Conservation (phyloP, 1,284 basidiomycete species). For the Termitomyces sp. region DNA sequence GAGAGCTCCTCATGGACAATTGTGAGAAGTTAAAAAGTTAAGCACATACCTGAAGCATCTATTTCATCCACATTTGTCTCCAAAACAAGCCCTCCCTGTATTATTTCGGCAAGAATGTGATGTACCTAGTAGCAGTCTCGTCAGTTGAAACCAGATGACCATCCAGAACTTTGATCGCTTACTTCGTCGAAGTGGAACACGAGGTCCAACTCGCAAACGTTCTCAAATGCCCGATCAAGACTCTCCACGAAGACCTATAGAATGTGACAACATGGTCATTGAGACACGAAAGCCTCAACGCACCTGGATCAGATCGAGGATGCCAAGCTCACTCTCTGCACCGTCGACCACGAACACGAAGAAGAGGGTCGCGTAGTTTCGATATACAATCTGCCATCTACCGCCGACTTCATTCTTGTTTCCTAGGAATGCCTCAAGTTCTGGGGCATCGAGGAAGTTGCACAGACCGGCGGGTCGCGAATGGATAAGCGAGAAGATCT, state of each 20-base stretch:
- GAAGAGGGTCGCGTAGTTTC: slow-evolving; percentile 92
- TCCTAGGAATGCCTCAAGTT: slow-evolving; percentile 72
- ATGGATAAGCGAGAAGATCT: slow-evolving; percentile 82
- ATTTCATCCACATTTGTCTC: slow-evolving; percentile 97
- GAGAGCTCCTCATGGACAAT: not conserved
- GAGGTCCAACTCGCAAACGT: slow-evolving; percentile 97
- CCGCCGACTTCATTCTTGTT: slow-evolving; percentile 55
- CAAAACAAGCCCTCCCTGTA: slow-evolving; percentile 96
- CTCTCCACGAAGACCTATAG: slow-evolving; percentile 94
- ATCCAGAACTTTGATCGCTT: slow-evolving; percentile 16
- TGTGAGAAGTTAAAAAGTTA: slow-evolving; percentile 1
- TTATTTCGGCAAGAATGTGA: slow-evolving; percentile 90
- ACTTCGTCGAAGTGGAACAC: slow-evolving; percentile 99
- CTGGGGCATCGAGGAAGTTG: slow-evolving; percentile 90
- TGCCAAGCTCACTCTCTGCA: slow-evolving; percentile 93
- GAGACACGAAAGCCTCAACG: slow-evolving; percentile 35
- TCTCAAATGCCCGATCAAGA: slow-evolving; percentile 93
- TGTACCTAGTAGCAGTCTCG: slow-evolving; percentile 61
- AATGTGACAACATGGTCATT: not conserved
- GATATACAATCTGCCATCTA: slow-evolving; percentile 72
- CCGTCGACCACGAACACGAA: slow-evolving; percentile 97
- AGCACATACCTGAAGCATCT: slow-evolving; percentile 60
- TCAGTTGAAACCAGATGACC: not conserved
- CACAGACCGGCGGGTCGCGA: slow-evolving; percentile 76
- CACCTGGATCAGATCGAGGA: slow-evolving; percentile 96